Evolutionary conservation across 2,329 filamentous ascomycete genomes (phyloP).

Genomic region (Arthrocladium fulminans): DNA sequence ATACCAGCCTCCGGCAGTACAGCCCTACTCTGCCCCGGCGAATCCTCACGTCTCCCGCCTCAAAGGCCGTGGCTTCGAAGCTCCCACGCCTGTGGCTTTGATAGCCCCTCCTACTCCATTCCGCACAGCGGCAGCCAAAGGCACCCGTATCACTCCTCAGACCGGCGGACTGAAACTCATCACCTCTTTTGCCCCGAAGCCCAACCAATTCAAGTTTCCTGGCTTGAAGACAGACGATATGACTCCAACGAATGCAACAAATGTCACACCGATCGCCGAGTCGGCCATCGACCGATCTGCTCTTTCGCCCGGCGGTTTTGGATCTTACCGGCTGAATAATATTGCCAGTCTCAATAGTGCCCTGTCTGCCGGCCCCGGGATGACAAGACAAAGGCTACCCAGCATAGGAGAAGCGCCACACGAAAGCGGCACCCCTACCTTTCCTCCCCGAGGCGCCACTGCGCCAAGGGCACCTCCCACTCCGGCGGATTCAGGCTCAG

Average conservation of each 20-base stretch:
- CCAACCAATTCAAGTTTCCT: slow-evolving; percentile 50
- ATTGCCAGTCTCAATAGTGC: slow-evolving; percentile 63
- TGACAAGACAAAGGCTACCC: slow-evolving; percentile 54
- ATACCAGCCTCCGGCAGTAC: slow-evolving; percentile 2
- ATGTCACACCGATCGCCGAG: slow-evolving; percentile 80
- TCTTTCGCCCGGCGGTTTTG: slow-evolving; percentile 58
- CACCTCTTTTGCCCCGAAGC: slow-evolving; percentile 62
- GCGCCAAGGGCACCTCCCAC: slow-evolving; percentile 33
- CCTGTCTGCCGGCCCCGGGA: slow-evolving; percentile 53
- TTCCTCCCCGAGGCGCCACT: slow-evolving; percentile 22
- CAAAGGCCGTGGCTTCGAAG: slow-evolving; percentile 18
- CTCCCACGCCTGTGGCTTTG: slow-evolving; percentile 51
- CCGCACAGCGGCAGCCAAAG: slow-evolving; percentile 28
- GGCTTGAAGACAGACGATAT: slow-evolving; percentile 45
- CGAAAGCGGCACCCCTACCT: slow-evolving; percentile 37
- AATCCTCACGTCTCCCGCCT: slow-evolving; percentile 22
- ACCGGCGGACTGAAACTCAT: slow-evolving; percentile 82
- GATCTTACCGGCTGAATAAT: slow-evolving; percentile 47
- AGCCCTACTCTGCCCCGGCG: slow-evolving; percentile 6
- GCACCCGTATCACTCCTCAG: slow-evolving; percentile 56
- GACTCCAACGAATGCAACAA: slow-evolving; percentile 67
- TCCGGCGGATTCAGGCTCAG: slow-evolving; percentile 40
- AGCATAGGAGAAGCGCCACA: slow-evolving; percentile 66
- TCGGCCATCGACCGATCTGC: slow-evolving; percentile 55
- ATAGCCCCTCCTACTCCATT: slow-evolving; percentile 21